Conservation (phyloP, 805 yeast genomes). For the Saccharomycopsis fodiens region DNA sequence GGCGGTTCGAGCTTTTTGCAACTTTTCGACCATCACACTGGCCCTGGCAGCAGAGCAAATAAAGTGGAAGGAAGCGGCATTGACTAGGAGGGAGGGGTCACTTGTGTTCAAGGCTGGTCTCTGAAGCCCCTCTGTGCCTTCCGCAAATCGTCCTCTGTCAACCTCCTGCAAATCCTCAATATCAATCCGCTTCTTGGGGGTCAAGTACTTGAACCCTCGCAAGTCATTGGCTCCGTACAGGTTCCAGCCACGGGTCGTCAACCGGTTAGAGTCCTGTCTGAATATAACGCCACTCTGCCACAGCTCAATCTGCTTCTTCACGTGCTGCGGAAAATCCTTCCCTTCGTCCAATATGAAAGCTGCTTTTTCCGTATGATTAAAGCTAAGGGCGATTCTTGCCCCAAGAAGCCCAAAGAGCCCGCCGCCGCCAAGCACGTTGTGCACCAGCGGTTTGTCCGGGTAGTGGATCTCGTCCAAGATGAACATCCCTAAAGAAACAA, state of each 20-base stretch:
- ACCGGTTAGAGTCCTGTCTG: conserved; percentile 43
- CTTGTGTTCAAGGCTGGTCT: no score
- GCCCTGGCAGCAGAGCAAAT: conserved; percentile 68
- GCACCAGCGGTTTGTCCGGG: conserved; percentile 31
- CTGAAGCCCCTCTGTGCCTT: no score
- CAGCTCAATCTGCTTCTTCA: conserved; percentile 36
- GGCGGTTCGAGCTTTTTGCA: conserved; percentile 20
- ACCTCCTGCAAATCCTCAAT: conserved; percentile 53
- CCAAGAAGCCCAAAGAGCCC: conserved; percentile 80
- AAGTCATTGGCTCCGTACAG: conserved; percentile 56
- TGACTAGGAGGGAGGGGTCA: conserved; percentile 30
- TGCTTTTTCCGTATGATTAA: conserved; percentile 30
- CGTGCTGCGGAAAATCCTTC: conserved; percentile 54
- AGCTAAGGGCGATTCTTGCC: conserved; percentile 47
- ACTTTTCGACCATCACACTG: conserved; percentile 34
- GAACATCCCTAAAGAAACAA: conserved; percentile 80
- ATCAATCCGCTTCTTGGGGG: conserved; percentile 55
- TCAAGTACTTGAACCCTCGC: conserved; percentile 50
- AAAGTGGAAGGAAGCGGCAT: conserved; percentile 52
- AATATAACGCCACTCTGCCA: conserved; percentile 61
- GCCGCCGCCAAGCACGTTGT: conserved; percentile 78
- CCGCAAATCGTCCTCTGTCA: no score
- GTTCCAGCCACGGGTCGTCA: conserved; percentile 80
- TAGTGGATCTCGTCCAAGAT: conserved; percentile 80
- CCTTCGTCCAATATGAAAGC: conserved; percentile 79